Evolutionary conservation across 108 stramenopile genomes (phyloP), one percentile per base, ranked within the genome.

Genomic region (Schizochytrium sp.): DNA sequence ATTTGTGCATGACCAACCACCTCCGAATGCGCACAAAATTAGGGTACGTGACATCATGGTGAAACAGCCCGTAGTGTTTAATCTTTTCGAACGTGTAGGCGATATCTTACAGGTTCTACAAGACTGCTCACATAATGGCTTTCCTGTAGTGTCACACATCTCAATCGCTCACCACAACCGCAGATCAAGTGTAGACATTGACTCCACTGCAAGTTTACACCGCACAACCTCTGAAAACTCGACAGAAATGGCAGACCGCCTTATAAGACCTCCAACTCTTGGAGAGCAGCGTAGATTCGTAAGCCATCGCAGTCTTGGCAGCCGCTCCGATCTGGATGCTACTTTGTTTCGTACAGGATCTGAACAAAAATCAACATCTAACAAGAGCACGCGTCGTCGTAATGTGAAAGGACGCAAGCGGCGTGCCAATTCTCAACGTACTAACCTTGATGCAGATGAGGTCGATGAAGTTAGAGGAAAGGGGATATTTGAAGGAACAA

Each of bases 61-160:
- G 17, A 45, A 45, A 38, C 89, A 93, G 3, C 89, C 88, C 3
- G 89, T 94, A 2, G 40, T 55, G 4, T n/a, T 96, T 2, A 45
- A 45, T 7, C 89, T 73, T 15, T 56, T 89, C 4, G 90, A 89
- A 41, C 89, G 58, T 46, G 95, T 94, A 10, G 55, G 73, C n/a
- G 40, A 88, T 19, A 83, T 94, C 56, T 90, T 91, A 38, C 61
- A 40, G 28, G 69, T 95, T 3, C 87, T 97, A 41, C n/a, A 28
- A 19, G 76, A 45, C 2, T 87, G 90, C 38, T 87, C 88, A 90
- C 94, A 94, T 89, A 53, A 92, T 56, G 95, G 92, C 56, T 97
- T 96, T 88, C 96, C 95, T 3, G 95, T 97, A 8, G 92, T 96
- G 28, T 91, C 91, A 46, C 61, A 69, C 2, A 46, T 72, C 57